A percentile compares a stretch with the other conserved stretches of the same genome.
Evolutionary conservation across 2,329 filamentous ascomycete species (phyloP).

Genomic region (Penicillium olsonii): DNA sequence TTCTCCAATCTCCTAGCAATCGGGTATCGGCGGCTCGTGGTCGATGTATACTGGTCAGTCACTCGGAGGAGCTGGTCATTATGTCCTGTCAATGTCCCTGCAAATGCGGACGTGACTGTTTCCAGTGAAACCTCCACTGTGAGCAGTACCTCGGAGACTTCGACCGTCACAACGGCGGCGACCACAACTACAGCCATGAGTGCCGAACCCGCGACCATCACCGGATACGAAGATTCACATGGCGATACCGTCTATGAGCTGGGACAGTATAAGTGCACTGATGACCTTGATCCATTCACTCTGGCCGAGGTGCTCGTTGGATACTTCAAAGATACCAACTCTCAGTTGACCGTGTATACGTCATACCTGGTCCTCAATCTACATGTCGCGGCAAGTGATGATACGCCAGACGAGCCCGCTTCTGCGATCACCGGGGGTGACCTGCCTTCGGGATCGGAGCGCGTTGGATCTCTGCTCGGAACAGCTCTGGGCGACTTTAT

Average conservation of each 20-base stretch:
- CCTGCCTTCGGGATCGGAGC: conserved; percentile 48
- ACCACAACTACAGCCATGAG: conserved; percentile 21
- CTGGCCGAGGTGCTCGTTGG: conserved; percentile 54
- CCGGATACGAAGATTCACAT: conserved; percentile 24
- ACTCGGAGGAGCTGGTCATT: conserved; percentile 57
- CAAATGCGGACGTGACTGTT: conserved; percentile 24
- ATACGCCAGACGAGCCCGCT: conserved; percentile 45
- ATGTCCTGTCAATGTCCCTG: conserved; percentile 59
- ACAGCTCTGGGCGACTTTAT: conserved; percentile 52
- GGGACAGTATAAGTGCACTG: conserved; percentile 59
- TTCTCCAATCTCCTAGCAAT: conserved; percentile 63
- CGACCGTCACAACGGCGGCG: conserved; percentile 22
- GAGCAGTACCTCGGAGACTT: conserved; percentile 13
- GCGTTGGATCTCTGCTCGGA: conserved; percentile 52
- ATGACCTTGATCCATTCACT: conserved; percentile 52
- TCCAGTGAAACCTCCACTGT: conserved; percentile 17
- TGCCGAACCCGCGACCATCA: conserved; percentile 24
- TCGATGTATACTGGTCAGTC: conserved; percentile 67
- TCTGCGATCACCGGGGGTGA: conserved; percentile 40
- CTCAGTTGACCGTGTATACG: conserved; percentile 57
- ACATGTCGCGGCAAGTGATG: conserved; percentile 54
- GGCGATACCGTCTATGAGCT: conserved; percentile 45
- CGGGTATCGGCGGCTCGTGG: conserved; percentile 59
- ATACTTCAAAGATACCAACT: conserved; percentile 56
- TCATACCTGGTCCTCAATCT: conserved; percentile 60